Conservation (phyloP, 1,284 basidiomycete species). For the Sanghuangporus weigelae region DNA sequence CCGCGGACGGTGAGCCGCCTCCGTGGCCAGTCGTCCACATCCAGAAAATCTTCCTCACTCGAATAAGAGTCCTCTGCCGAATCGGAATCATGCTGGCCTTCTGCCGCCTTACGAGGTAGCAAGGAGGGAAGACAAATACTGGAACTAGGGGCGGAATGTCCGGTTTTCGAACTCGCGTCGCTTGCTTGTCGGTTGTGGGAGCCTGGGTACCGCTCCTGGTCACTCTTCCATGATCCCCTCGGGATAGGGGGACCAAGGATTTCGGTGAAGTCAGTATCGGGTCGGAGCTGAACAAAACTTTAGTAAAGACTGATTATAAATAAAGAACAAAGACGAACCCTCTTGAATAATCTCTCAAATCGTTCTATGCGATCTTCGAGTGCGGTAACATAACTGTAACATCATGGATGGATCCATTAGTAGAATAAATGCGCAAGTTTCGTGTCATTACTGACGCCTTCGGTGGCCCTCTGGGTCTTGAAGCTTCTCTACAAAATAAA, state of each 20-base stretch:
- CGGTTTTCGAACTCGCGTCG: slow-evolving; percentile 23
- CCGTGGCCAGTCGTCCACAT: background rate
- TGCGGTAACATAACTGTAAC: slow-evolving; percentile 61
- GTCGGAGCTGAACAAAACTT: slow-evolving; percentile 49
- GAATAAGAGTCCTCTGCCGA: background rate
- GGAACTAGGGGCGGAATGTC: background rate
- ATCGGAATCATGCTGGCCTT: background rate
- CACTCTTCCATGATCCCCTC: slow-evolving; percentile 68
- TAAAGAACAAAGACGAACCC: slow-evolving; percentile 40
- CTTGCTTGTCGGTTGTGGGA: slow-evolving; percentile 1
- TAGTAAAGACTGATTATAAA: slow-evolving; percentile 1
- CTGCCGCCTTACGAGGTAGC: background rate
- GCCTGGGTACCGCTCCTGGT: slow-evolving; percentile 21
- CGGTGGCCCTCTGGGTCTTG: slow-evolving; percentile 77
- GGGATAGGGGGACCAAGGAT: slow-evolving; percentile 66
- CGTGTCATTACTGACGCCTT: slow-evolving; percentile 56
- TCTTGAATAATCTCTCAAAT: slow-evolving; percentile 63
- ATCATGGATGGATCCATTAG: slow-evolving; percentile 13
- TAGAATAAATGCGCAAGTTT: background rate
- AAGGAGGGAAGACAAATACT: background rate
- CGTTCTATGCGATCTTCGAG: slow-evolving; percentile 73
- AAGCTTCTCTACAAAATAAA: slow-evolving; percentile 50
- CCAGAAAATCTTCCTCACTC: background rate
- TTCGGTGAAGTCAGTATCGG: slow-evolving; percentile 58
- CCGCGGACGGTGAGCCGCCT: background rate